Percentiles rank a stretch among this genome's conserved stretches.
These are phyloP conservation scores for Rhodomyrtus psidioides DNA, from an alignment of 441 rosid genomes.

Conservation along the genomic window DNA sequence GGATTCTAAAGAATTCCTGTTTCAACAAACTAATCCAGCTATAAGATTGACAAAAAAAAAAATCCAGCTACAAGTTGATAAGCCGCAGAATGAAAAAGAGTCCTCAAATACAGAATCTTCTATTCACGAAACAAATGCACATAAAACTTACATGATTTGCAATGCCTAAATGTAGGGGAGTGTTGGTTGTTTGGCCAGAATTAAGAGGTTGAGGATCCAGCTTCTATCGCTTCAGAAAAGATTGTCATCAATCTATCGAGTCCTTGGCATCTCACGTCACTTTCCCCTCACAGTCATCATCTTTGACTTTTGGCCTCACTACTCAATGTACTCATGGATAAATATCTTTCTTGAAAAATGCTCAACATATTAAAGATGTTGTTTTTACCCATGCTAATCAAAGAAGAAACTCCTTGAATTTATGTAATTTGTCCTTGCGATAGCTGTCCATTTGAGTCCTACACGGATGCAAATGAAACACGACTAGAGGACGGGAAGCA, in stretches of 20 bases:
- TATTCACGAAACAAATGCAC: not conserved
- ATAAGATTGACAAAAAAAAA: no score
- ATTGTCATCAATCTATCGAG: not conserved
- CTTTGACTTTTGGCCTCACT: not conserved
- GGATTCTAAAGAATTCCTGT: no score
- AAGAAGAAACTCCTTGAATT: constrained; percentile 34
- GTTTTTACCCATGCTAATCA: not conserved
- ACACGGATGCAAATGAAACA: not conserved
- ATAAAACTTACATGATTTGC: no score
- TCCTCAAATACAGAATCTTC: not conserved
- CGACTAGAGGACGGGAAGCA: not conserved
- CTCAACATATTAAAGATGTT: not conserved
- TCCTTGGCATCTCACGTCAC: not conserved
- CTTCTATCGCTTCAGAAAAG: not conserved
- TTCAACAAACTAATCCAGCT: no score
- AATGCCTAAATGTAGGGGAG: not conserved
- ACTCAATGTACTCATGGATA: not conserved
- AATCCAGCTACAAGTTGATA: no score
- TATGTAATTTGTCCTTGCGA: constrained; percentile 45
- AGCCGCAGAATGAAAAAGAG: not conserved
- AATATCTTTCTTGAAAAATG: not conserved
- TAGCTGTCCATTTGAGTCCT: constrained; percentile 31
- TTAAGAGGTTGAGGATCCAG: not conserved
- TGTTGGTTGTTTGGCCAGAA: not conserved
- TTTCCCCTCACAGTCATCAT: not conserved